Conservation (phyloP, 805 yeast genomes). For the Metschnikowia rubicola region DNA sequence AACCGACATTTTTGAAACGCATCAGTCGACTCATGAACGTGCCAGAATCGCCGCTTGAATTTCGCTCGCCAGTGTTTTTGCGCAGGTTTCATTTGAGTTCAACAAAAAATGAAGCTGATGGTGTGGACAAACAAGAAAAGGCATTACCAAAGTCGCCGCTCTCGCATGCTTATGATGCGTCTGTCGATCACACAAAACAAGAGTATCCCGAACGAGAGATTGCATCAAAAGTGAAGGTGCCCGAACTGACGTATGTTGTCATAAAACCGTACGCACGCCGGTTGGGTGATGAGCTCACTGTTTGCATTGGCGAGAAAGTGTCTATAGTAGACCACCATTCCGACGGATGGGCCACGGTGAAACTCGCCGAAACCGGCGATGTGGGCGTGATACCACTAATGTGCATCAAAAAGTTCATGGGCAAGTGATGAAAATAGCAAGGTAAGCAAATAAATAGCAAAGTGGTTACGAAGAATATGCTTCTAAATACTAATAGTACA, state of each 20-base stretch:
- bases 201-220: neutral
- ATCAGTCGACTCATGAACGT: slow-evolving; percentile 23
- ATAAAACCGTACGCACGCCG: slow-evolving; percentile 25
- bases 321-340: slow-evolving; percentile 22
- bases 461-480: too few species aligned
- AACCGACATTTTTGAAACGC: slow-evolving; percentile 6
- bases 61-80: slow-evolving; percentile 31
- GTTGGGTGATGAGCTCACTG: slow-evolving; percentile 33
- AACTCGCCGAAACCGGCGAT: slow-evolving; percentile 13
- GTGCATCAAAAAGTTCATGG: slow-evolving; percentile 8
- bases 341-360: slow-evolving; percentile 41
- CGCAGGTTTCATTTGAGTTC: slow-evolving; percentile 29
- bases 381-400: slow-evolving; percentile 35
- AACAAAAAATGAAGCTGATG: slow-evolving; percentile 12
- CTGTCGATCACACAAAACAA: neutral
- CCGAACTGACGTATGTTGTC: slow-evolving; percentile 19
- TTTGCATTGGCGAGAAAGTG: slow-evolving; percentile 31
- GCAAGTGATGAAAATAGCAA: neutral
- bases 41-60: slow-evolving; percentile 19
- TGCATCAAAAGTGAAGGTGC: neutral
- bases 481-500: too few species aligned
- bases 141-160: slow-evolving; percentile 22
- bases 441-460: neutral
- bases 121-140: neutral
- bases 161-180: slow-evolving; percentile 2